Conservation (phyloP, 2,329 filamentous ascomycete species). For the Xylaria sp. region DNA sequence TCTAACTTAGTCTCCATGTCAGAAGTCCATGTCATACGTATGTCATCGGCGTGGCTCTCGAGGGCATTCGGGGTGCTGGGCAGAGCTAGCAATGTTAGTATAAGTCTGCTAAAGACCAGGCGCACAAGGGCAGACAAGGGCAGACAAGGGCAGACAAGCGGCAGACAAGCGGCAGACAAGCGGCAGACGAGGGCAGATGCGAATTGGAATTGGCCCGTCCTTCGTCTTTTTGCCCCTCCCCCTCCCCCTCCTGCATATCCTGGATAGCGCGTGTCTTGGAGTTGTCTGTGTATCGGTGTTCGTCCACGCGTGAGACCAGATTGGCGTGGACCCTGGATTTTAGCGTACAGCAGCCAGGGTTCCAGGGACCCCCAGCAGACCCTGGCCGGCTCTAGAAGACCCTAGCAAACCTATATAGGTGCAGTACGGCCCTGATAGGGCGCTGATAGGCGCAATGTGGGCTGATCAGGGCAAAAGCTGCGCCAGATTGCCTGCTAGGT, state of each 20-base stretch:
- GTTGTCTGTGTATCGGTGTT: constrained; percentile 8
- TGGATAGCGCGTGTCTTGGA: neutral
- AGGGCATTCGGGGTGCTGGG: constrained; percentile 16
- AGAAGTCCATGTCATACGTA: constrained; percentile 18
- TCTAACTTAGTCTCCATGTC: constrained; percentile 6
- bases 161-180: neutral
- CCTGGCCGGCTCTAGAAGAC: too few species aligned
- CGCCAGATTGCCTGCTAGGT: neutral
- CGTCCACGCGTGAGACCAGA: constrained; percentile 7
- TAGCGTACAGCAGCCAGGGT: neutral
- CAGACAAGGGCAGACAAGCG: constrained; percentile 7
- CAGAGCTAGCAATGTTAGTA: neutral
- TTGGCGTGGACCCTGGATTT: constrained; percentile 19
- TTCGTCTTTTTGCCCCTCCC: constrained; percentile 15
- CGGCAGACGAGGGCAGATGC: constrained; percentile 2
- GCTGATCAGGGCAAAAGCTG: constrained; percentile 4
- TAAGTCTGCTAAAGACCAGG: neutral
- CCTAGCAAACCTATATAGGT: constrained; percentile 7
- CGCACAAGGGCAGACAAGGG: neutral
- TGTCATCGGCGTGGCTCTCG: constrained; percentile 23
- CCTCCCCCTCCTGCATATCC: constrained; percentile 12
- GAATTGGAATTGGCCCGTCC: constrained; percentile 8
- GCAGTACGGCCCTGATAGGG: neutral
- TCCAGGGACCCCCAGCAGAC: neutral
- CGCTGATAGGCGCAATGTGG: neutral